These are phyloP conservation scores for Moniliophthora roreri DNA, from an alignment of 1,284 basidiomycete species.

Conservation along the genomic window DNA sequence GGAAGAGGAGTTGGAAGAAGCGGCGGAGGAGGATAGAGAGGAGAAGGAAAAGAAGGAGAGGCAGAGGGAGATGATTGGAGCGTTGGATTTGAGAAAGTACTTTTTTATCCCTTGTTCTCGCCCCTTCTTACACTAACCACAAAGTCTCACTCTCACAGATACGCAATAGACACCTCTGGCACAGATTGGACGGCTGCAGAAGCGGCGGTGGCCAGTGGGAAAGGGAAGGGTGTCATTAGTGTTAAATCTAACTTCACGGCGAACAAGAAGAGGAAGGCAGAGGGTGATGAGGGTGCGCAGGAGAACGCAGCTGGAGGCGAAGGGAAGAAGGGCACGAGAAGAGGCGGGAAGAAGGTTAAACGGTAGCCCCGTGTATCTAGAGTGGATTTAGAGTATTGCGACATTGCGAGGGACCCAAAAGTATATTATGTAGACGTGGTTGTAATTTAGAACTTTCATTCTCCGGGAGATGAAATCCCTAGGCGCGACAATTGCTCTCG, in stretches of 20 bases:
- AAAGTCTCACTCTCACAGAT: conserved; percentile 58
- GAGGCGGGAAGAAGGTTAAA: conserved; percentile 58
- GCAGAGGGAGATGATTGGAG: conserved; percentile 84
- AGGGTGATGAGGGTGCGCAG: conserved; percentile 32
- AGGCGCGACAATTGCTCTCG: too few relatives aligned
- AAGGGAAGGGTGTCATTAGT: conserved; percentile 71
- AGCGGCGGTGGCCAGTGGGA: conserved; percentile 35
- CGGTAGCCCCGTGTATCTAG: conserved; percentile 29
- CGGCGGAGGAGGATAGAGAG: conserved; percentile 52
- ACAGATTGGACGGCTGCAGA: conserved; percentile 78
- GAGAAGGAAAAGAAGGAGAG: conserved; percentile 55
- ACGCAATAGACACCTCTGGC: conserved; percentile 70
- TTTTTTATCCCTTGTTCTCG: conserved; percentile 6
- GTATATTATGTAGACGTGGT: conserved; percentile 2
- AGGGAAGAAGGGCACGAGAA: conserved; percentile 54
- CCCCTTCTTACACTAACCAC: conserved; percentile 4
- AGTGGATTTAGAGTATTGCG: too few relatives aligned
- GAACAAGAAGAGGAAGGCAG: conserved; percentile 69
- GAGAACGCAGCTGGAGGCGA: conserved; percentile 26
- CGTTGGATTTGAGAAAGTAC: conserved; percentile 83
- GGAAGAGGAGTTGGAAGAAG: conserved; percentile 71
- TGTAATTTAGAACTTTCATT: conserved; percentile 9
- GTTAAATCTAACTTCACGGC: conserved; percentile 55
- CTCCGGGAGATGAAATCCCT: too few relatives aligned
- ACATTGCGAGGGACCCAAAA: too few relatives aligned